These are phyloP conservation scores for Clarireedia sp. DNA, from an alignment of 2,329 filamentous ascomycete genomes.

Conservation along the genomic window DNA sequence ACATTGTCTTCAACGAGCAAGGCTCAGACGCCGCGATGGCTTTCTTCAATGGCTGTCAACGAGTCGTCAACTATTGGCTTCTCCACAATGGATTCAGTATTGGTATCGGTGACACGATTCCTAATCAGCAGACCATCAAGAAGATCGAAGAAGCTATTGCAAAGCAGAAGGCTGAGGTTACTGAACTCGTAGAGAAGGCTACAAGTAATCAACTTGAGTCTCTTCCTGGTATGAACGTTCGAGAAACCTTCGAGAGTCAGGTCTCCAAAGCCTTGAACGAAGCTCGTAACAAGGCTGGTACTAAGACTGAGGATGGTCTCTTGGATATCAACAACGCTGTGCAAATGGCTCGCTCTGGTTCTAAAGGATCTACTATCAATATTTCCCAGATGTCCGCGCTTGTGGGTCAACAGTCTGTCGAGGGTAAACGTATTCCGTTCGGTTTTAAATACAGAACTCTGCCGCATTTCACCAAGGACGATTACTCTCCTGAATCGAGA, in stretches of 20 bases:
- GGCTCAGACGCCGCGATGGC: slow-evolving; percentile 78
- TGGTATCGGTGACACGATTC: slow-evolving; percentile 96
- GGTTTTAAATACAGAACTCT: slow-evolving; percentile 97
- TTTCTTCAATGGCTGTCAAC: slow-evolving; percentile 93
- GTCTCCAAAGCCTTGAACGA: slow-evolving; percentile 91
- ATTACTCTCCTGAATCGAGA: slow-evolving; percentile 93
- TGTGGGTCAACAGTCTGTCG: slow-evolving; percentile 95
- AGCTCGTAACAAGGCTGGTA: slow-evolving; percentile 94
- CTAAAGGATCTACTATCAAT: slow-evolving; percentile 98
- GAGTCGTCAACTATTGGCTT: slow-evolving; percentile 95
- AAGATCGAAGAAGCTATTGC: slow-evolving; percentile 78
- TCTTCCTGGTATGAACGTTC: slow-evolving; percentile 96
- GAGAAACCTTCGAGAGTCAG: slow-evolving; percentile 96
- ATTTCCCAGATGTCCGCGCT: slow-evolving; percentile 99
- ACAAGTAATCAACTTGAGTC: slow-evolving; percentile 83
- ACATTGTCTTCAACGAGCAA: slow-evolving; percentile 93
- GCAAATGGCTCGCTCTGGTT: slow-evolving; percentile 92
- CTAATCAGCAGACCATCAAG: slow-evolving; percentile 74
- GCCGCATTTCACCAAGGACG: slow-evolving; percentile 98
- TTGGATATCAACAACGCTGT: slow-evolving; percentile 96
- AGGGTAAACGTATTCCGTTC: slow-evolving; percentile 97
- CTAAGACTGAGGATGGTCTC: slow-evolving; percentile 79
- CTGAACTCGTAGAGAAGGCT: slow-evolving; percentile 64
- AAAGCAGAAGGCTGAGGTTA: slow-evolving; percentile 73
- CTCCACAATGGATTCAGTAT: slow-evolving; percentile 95